Conservation (phyloP, 495 filamentous ascomycete species). For the Parathielavia appendiculata region DNA sequence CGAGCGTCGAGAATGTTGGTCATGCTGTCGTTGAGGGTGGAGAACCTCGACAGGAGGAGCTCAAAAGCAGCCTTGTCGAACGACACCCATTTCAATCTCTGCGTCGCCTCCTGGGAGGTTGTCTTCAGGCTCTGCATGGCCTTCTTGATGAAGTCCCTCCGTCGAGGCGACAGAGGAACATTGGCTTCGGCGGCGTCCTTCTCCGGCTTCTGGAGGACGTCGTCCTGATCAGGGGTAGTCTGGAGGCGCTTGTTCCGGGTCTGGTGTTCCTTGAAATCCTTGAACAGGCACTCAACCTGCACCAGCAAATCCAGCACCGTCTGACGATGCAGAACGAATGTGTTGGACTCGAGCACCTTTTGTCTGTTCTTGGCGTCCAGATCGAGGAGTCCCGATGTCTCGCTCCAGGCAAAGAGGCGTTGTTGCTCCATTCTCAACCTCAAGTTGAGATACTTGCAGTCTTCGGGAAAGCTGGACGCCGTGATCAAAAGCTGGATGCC, state of each 20-base stretch:
- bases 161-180: slow-evolving; percentile 31
- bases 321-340: slow-evolving; percentile 41
- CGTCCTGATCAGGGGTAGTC: slow-evolving; percentile 27
- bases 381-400: slow-evolving; percentile 42
- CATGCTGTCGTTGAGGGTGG: slow-evolving; percentile 43
- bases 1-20: slow-evolving; percentile 40
- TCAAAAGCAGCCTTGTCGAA: slow-evolving; percentile 44
- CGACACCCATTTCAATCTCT: slow-evolving; percentile 37
- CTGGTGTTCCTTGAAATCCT: slow-evolving; percentile 42
- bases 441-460: slow-evolving; percentile 41
- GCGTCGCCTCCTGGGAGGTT: slow-evolving; percentile 28
- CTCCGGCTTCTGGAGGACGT: slow-evolving; percentile 32
- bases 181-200: slow-evolving; percentile 36
- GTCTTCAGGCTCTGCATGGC: slow-evolving; percentile 35
- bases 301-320: slow-evolving; percentile 42
- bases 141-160: slow-evolving; percentile 39
- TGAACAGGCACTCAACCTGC: slow-evolving; percentile 42
- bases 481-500: slow-evolving; percentile 43
- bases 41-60: slow-evolving; percentile 36
- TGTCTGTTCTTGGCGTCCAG: slow-evolving; percentile 30
- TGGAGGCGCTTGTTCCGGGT: slow-evolving; percentile 31
- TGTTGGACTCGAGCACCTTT: slow-evolving; percentile 39
- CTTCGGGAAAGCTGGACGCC: slow-evolving; percentile 39
- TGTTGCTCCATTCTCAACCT: slow-evolving; percentile 44
- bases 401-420: slow-evolving; percentile 45